These are phyloP conservation scores for Pythium sukuiense DNA, from an alignment of 352 stramenopile species.

Conservation along the genomic window DNA sequence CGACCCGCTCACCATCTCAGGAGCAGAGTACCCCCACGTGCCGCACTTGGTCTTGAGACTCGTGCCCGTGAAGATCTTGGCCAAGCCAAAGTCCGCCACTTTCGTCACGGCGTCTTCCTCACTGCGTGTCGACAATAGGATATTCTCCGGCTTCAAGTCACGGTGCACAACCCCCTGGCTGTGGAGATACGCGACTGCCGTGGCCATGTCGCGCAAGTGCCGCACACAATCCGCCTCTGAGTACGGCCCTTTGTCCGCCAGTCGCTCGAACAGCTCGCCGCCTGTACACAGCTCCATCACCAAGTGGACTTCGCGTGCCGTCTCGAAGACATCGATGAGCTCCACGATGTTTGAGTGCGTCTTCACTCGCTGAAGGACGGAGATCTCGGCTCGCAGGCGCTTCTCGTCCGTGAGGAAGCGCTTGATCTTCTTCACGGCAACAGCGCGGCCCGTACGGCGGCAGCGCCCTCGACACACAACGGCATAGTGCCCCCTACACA, in stretches of 20 bases:
- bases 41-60: slow-evolving; percentile 82
- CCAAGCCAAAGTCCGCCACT: slow-evolving; percentile 84
- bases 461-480: slow-evolving; percentile 61
- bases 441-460: slow-evolving; percentile 42
- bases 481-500: slow-evolving; percentile 63
- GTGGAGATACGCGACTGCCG: slow-evolving; percentile 74
- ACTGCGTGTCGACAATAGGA: slow-evolving; percentile 64
- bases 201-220: slow-evolving; percentile 69
- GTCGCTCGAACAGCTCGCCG: slow-evolving; percentile 78
- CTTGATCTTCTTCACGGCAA: slow-evolving; percentile 87
- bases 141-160: slow-evolving; percentile 86
- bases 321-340: slow-evolving; percentile 82
- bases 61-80: slow-evolving; percentile 73
- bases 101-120: slow-evolving; percentile 67
- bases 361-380: slow-evolving; percentile 52
- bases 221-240: slow-evolving; percentile 80
- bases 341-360: slow-evolving; percentile 79
- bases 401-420: slow-evolving; percentile 75
- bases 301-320: slow-evolving; percentile 68
- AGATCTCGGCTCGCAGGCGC: slow-evolving; percentile 62
- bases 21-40: slow-evolving; percentile 79
- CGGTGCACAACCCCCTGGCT: slow-evolving; percentile 80
- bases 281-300: slow-evolving; percentile 83
- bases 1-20: slow-evolving; percentile 84
- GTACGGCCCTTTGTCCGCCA: slow-evolving; percentile 80